Percentiles rank a stretch among this genome's conserved stretches.
Conservation (phyloP, 495 filamentous ascomycete species). For the Cercophora newfieldiana region DNA sequence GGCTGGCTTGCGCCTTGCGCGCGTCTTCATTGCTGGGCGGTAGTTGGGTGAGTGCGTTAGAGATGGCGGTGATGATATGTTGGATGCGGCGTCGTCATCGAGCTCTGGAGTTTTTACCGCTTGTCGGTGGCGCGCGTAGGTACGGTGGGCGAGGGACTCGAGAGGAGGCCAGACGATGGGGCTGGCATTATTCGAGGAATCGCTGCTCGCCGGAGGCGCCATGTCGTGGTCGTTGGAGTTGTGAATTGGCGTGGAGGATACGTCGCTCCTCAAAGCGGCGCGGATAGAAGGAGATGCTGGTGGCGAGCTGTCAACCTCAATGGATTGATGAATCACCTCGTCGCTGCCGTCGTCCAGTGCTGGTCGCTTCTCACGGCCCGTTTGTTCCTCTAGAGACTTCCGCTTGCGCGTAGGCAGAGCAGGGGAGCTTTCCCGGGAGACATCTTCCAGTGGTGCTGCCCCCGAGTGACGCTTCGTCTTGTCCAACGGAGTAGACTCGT, state of each 20-base stretch:
- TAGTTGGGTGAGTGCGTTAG: slow-evolving; percentile 54
- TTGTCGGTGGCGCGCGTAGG: slow-evolving; percentile 28
- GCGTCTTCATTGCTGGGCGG: slow-evolving; percentile 17
- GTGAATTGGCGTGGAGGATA: slow-evolving; percentile 21
- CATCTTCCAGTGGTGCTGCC: slow-evolving; percentile 10
- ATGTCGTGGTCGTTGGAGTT: slow-evolving; percentile 41
- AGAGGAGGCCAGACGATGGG: slow-evolving; percentile 43
- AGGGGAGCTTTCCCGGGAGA: slow-evolving; percentile 25
- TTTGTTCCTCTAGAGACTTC: slow-evolving; percentile 44
- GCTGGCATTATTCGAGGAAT: slow-evolving; percentile 36
- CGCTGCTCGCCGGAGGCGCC: slow-evolving; percentile 48
- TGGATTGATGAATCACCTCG: slow-evolving; percentile 29
- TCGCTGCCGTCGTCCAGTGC: slow-evolving; percentile 21
- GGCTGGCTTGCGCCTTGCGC: slow-evolving; percentile 28
- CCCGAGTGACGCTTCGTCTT: slow-evolving; percentile 38
- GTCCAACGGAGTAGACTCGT: slow-evolving; percentile 44
- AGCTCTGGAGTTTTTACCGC: slow-evolving; percentile 31
- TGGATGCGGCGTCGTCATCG: slow-evolving; percentile 29
- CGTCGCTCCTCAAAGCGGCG: too few relatives aligned
- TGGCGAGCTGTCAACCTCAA: slow-evolving; percentile 33
- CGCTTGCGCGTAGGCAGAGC: slow-evolving; percentile 42
- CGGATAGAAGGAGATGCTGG: slow-evolving; percentile 12
- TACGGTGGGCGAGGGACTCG: slow-evolving; percentile 38
- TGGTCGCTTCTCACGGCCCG: slow-evolving; percentile 26
- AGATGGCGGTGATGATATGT: slow-evolving; percentile 51